Base-by-base conservation (phyloP, 306 rosid species). In the Astragalus membranaceus region DNA sequence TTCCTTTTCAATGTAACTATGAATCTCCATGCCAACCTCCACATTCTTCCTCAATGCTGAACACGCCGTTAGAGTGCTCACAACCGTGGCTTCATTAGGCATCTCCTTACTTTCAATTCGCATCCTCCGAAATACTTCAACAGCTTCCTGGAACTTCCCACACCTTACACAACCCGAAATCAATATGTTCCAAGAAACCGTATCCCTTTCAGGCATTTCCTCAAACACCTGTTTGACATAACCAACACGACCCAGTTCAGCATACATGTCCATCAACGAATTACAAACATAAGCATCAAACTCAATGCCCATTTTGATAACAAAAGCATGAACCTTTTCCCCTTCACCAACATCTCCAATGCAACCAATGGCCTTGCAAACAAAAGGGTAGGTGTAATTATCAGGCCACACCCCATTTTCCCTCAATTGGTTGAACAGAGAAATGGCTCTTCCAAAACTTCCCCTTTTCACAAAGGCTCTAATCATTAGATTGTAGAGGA, bases 381-480 rank as follows among this genome's bases (percentile, higher is more conserved):
- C 90, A 85, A 81, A 88, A 16, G 97, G 97, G 71, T 81, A 88
- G 1, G 95, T 91, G 69, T 83, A 88, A 74, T 81, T 88, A 78
- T 91, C 88, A 0, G 97, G 95, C 57, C 80, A 81, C 57, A 86
- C 4, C 1, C 80, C 88, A 7, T 71, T 70, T 50, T 56, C 74
- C 81, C 85, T 83, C 68, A 91, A 51, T 60, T 33, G 78, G n/a
- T 57, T 13, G 75, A 81, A 91, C 3, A 91, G 68, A 51, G 72
- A 71, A 56, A 88, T 11, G 32, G 79, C 81, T 11, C 64, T 68
- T 52, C 68, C 48, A 70, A 86, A 88, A 50, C 75, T 57, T 29
- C 74, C 82, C 51, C 4, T 61, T 75, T 78, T 85, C 3, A 79
- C 78, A 39, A 78, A 74, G 9, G 79, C 79, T 61, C 86, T 85